These are phyloP conservation scores for Pulveroboletus sp. DNA, from an alignment of 768 basidiomycete species.

Conservation along the genomic window DNA sequence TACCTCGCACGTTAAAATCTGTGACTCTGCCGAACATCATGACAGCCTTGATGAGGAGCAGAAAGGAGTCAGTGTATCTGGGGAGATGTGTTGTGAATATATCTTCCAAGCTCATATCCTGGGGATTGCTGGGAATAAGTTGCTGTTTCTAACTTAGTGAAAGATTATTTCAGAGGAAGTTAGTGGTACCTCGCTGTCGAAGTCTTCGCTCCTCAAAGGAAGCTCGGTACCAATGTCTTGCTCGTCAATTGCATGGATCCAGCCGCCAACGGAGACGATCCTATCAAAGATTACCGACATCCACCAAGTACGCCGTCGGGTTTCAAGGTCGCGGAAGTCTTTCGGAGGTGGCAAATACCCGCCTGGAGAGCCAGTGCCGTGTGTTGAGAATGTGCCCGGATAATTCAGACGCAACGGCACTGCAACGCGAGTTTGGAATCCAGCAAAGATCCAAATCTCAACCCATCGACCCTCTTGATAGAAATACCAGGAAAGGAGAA, in stretches of 20 bases:
- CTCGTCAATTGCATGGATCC: constrained; percentile 84
- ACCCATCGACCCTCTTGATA: constrained; percentile 89
- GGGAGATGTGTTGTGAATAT: constrained; percentile 69
- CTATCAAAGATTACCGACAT: constrained; percentile 87
- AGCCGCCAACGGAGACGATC: constrained; percentile 75
- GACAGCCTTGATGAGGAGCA: constrained; percentile 75
- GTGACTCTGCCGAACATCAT: constrained; percentile 86
- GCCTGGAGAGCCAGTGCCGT: constrained; percentile 63
- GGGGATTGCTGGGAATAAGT: constrained; percentile 67
- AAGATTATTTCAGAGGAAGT: constrained; percentile 1
- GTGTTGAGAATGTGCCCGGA: constrained; percentile 75
- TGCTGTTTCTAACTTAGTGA: constrained; percentile 38
- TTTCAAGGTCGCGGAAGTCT: constrained; percentile 71
- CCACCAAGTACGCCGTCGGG: constrained; percentile 84
- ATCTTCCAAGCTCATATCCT: constrained; percentile 59
- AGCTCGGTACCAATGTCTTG: constrained; percentile 81
- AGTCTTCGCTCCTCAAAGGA: constrained; percentile 71
- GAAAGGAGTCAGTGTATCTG: constrained; percentile 77
- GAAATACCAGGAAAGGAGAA: constrained; percentile 85
- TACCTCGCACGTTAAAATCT: constrained; percentile 77
- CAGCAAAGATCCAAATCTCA: constrained; percentile 89
- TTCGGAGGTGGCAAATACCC: constrained; percentile 80
- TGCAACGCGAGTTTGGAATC: constrained; percentile 77
- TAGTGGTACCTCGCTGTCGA: constrained; percentile 61
- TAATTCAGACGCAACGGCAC: constrained; percentile 81